phyloP scores from a whole-genome alignment of 163 green algal species.

The Dunaliella salina region DNA sequence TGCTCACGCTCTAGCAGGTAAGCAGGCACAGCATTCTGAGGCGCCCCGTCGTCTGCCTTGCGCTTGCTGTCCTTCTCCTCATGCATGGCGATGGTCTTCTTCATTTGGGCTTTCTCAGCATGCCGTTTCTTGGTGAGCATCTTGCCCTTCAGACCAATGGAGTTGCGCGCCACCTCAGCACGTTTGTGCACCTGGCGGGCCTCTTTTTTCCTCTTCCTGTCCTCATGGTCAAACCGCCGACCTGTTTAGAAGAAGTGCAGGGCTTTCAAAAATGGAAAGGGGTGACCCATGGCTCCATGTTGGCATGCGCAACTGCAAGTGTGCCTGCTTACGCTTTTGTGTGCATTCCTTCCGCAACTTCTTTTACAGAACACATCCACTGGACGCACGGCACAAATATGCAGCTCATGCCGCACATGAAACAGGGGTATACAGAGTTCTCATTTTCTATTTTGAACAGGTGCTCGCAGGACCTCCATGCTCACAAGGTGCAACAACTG shows the following conservation, averaged over 20 bases:
- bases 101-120: slow-evolving; percentile 96
- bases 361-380: no score
- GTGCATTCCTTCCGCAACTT: no score
- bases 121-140: slow-evolving; percentile 97
- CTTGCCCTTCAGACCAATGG: slow-evolving; percentile 94
- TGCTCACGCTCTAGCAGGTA: slow-evolving; percentile 98
- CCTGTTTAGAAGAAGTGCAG: not conserved
- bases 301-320: not conserved
- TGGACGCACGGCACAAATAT: no score
- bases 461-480: not conserved
- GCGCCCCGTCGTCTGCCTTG: slow-evolving; percentile 82
- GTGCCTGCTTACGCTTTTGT: not conserved
- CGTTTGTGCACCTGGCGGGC: slow-evolving; percentile 79
- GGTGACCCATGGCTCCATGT: not conserved
- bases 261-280: no score
- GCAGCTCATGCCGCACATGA: not conserved
- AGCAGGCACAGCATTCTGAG: slow-evolving; percentile 84
- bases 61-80: slow-evolving; percentile 90
- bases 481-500: not conserved
- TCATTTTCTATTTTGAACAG: not conserved
- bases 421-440: not conserved
- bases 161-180: slow-evolving; percentile 69
- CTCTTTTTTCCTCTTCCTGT: slow-evolving; percentile 93
- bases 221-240: slow-evolving; percentile 79
- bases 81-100: slow-evolving; percentile 96